A percentile compares a stretch with the other conserved stretches of the same genome.
phyloP scores from a whole-genome alignment of 2,329 filamentous ascomycete species.

The Didymella segeticola region DNA sequence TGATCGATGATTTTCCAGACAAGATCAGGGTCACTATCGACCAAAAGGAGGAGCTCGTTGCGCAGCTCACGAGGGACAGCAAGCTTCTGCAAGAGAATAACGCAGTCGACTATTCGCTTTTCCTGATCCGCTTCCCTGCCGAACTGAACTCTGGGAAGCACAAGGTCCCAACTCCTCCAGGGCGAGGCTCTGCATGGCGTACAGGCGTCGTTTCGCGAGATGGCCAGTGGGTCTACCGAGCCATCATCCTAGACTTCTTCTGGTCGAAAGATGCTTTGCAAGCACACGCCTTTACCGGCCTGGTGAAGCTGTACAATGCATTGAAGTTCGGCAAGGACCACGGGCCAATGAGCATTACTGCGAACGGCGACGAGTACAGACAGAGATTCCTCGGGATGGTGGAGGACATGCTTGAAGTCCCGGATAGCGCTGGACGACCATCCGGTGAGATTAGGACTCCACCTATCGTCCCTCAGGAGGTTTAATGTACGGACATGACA shows the following conservation, averaged over 20 bases:
- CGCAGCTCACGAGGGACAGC: conserved; percentile 67
- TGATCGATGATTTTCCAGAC: conserved; percentile 72
- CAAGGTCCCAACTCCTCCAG: conserved; percentile 43
- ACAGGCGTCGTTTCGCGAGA: conserved; percentile 67
- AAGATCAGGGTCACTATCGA: conserved; percentile 65
- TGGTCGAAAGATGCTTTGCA: conserved; percentile 76
- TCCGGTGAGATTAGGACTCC: conserved; percentile 37
- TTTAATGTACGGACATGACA: conserved; percentile 2
- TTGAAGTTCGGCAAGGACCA: conserved; percentile 60
- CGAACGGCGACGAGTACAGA: conserved; percentile 71
- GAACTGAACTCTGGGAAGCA: conserved; percentile 28
- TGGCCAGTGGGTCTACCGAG: conserved; percentile 71
- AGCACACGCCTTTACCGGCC: conserved; percentile 68
- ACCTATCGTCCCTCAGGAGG: conserved; percentile 15
- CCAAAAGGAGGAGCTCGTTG: conserved; percentile 64
- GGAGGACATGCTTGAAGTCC: conserved; percentile 46
- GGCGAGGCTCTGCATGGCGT: conserved; percentile 61
- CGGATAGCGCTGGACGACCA: conserved; percentile 41
- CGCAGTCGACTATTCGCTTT: conserved; percentile 78
- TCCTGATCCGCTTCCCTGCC: conserved; percentile 66
- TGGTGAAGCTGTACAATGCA: conserved; percentile 69
- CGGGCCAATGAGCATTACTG: conserved; percentile 78
- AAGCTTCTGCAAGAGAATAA: conserved; percentile 67
- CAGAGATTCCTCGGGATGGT: conserved; percentile 63
- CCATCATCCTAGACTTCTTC: conserved; percentile 76